Percentiles rank a stretch among this genome's conserved stretches.
Conservation (phyloP, 306 rosid species). For the Urtica urens region DNA sequence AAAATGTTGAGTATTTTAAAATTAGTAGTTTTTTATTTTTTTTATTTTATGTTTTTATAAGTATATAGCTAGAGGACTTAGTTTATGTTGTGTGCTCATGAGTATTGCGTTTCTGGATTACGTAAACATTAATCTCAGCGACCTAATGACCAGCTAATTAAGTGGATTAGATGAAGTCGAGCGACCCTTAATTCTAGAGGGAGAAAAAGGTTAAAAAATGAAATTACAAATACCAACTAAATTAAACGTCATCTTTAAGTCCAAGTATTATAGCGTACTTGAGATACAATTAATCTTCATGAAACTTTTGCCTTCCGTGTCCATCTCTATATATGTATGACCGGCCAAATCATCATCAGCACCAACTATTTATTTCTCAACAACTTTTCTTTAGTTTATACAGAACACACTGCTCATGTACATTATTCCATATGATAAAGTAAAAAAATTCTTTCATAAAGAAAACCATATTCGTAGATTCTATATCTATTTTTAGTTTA, state of each 20-base stretch:
- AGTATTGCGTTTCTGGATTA: too few relatives aligned
- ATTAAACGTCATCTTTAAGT: conserved; percentile 4
- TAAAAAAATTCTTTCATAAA: not conserved
- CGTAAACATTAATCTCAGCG: too few relatives aligned
- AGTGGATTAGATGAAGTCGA: too few relatives aligned
- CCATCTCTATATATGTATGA: not conserved
- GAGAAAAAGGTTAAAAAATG: not conserved
- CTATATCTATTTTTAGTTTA: not conserved
- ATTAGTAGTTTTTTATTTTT: too few relatives aligned
- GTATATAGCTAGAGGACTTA: too few relatives aligned
- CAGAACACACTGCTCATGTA: not conserved
- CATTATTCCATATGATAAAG: not conserved
- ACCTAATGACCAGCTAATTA: too few relatives aligned
- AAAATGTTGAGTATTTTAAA: too few relatives aligned
- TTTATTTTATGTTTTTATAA: too few relatives aligned
- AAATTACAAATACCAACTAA: not conserved
- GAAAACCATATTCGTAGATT: not conserved
- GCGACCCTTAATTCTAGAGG: too few relatives aligned
- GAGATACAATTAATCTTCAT: not conserved
- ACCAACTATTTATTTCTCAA: not conserved
- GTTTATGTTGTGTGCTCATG: too few relatives aligned
- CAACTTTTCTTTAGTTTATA: not conserved
- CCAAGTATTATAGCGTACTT: conserved; percentile 2
- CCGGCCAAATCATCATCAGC: not conserved
- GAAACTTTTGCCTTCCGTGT: not conserved